These are phyloP conservation scores for Rhizopus microsporus DNA, from an alignment of 371 early-diverging fungal genomes.

Conservation along the genomic window DNA sequence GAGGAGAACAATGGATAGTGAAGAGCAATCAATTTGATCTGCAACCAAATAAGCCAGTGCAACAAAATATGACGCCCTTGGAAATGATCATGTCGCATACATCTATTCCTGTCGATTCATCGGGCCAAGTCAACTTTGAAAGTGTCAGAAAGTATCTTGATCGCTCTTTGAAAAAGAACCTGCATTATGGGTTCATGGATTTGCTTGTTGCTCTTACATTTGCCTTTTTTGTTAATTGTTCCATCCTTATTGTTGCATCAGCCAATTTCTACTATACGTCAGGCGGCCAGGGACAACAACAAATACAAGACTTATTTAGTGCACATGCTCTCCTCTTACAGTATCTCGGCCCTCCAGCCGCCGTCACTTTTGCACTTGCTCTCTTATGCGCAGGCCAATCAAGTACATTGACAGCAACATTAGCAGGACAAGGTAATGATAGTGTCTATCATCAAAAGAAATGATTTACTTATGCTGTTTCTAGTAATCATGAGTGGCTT, in stretches of 20 bases:
- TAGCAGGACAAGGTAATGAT: slow-evolving; percentile 70
- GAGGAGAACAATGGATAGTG: slow-evolving; percentile 16
- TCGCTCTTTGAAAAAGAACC: slow-evolving; percentile 20
- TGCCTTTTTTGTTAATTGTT: slow-evolving; percentile 78
- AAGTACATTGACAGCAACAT: slow-evolving; percentile 81
- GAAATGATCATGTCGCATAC: background rate
- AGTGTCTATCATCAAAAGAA: background rate
- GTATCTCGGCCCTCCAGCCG: slow-evolving; percentile 68
- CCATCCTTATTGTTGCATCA: slow-evolving; percentile 79
- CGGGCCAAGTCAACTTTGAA: slow-evolving; percentile 14
- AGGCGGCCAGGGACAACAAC: slow-evolving; percentile 29
- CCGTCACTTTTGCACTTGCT: slow-evolving; percentile 75
- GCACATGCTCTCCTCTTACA: slow-evolving; percentile 63
- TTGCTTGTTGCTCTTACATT: slow-evolving; percentile 68
- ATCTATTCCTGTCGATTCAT: background rate
- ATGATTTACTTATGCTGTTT: background rate
- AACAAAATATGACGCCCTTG: background rate
- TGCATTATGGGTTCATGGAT: slow-evolving; percentile 57
- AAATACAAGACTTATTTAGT: slow-evolving; percentile 59
- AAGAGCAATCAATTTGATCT: slow-evolving; percentile 3
- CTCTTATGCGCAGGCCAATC: slow-evolving; percentile 78
- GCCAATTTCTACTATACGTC: slow-evolving; percentile 72
- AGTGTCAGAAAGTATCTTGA: slow-evolving; percentile 19
- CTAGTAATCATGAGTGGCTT: slow-evolving; percentile 82
- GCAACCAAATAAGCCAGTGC: background rate